Percentiles rank a stretch among this genome's conserved stretches.
Evolutionary conservation across 352 stramenopile species (phyloP).

Genomic region (Phytophthora boehmeriae): DNA sequence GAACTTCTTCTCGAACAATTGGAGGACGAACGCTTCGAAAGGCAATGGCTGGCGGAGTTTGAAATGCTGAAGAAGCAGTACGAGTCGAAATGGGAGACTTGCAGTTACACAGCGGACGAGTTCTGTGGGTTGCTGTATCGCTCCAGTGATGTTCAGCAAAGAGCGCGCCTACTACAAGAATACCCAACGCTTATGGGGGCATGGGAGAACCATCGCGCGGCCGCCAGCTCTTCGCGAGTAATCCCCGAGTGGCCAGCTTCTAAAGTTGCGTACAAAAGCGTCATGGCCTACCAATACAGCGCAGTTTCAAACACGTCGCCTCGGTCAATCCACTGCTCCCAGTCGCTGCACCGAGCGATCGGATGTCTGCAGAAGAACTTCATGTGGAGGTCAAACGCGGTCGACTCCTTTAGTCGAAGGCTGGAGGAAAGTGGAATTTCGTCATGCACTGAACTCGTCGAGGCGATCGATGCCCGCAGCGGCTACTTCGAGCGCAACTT

Average conservation of each 20-base stretch:
- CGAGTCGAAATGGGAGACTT: slow-evolving; percentile 64
- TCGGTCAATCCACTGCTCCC: slow-evolving; percentile 37
- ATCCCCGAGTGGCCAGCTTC: slow-evolving; percentile 50
- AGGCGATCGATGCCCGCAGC: slow-evolving; percentile 31
- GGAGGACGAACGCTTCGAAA: slow-evolving; percentile 56
- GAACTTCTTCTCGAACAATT: slow-evolving; percentile 41
- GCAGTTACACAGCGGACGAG: slow-evolving; percentile 66
- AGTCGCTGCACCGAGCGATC: slow-evolving; percentile 31
- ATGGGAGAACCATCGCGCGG: slow-evolving; percentile 42
- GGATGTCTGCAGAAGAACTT: slow-evolving; percentile 46
- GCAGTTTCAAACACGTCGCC: background rate
- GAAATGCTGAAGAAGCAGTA: slow-evolving; percentile 50
- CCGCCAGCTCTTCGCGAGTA: slow-evolving; percentile 24
- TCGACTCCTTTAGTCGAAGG: slow-evolving; percentile 36
- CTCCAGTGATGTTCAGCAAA: slow-evolving; percentile 52
- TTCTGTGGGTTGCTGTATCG: slow-evolving; percentile 72
- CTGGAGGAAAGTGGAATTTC: slow-evolving; percentile 48
- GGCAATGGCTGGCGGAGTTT: slow-evolving; percentile 67
- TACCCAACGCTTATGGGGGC: slow-evolving; percentile 66
- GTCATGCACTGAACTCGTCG: slow-evolving; percentile 48
- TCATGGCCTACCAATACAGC: slow-evolving; percentile 25
- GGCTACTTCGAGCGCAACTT: slow-evolving; percentile 52
- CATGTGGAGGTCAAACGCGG: slow-evolving; percentile 42
- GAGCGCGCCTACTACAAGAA: slow-evolving; percentile 46
- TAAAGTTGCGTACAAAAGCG: slow-evolving; percentile 15